Evolutionary conservation across 345 rosid species (phyloP), one percentile per base, ranked within the genome.

Genomic region (Ricinus communis): DNA sequence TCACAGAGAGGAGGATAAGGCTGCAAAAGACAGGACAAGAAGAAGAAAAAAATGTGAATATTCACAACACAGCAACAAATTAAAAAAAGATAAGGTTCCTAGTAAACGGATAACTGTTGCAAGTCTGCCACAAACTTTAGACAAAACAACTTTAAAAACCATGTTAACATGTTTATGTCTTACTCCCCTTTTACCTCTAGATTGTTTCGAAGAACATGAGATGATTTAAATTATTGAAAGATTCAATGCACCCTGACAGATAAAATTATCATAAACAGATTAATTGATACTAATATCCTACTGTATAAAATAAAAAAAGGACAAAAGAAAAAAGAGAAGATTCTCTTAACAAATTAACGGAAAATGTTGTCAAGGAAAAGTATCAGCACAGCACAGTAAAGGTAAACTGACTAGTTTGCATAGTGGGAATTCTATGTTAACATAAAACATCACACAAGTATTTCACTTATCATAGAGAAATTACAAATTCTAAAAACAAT

Each of bases 1-100:
- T 90, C 98, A 55, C 97, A 95, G 0, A 92, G 83, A 22, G 99
- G 97, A 76, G 99, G 98, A 71, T 67, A 87, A 0, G 97, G 93
- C 99, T 95, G 93, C 80, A 66, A 73, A 15, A 24, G 40, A 70
- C n/a, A 47, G 54, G 0, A 69, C 43, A 56, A 54, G 47, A 49
- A 45, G 8, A 50, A 13, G 46, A 19, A 24, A 11, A 13, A 50
- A 57, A 25, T 12, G 10, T 25, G 10, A 22, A 5, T 56, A 21
- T 21, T 18, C 22, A 43, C 28, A 30, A 14, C 12, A 70, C 13
- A 47, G 55, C 8, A 30, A 43, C 2, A 24, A 18, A 68, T 8
- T 12, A 45, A 57, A 25, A 25, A 28, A 15, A 36, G 0, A 4
- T 2, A 61, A 62, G 24, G 15, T 43, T 47, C 3, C 24, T 4